Conservation (phyloP, 257 asterid genomes). For the Penstemon newberryi region DNA sequence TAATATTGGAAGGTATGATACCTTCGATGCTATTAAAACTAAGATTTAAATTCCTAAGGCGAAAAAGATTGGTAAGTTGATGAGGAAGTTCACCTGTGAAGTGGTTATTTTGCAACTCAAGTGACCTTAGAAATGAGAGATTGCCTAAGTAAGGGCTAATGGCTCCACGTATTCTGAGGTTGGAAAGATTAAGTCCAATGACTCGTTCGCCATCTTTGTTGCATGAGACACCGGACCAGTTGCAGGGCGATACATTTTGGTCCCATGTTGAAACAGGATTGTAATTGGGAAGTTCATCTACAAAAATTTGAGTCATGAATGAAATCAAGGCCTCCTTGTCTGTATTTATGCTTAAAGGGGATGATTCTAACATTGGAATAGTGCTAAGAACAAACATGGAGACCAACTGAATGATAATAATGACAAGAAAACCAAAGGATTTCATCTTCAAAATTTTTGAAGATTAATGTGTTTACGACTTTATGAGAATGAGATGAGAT, state of each 20-base stretch:
- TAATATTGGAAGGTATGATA: slow-evolving; percentile 14
- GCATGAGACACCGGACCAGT: slow-evolving; percentile 66
- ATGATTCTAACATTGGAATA: slow-evolving; percentile 6
- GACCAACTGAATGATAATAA: not conserved
- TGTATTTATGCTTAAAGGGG: slow-evolving; percentile 33
- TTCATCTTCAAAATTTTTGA: slow-evolving; percentile 12
- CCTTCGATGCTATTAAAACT: slow-evolving; percentile 31
- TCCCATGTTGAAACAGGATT: slow-evolving; percentile 40
- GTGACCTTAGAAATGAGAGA: slow-evolving; percentile 51
- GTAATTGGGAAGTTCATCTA: slow-evolving; percentile 21
- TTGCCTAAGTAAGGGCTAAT: slow-evolving; percentile 54
- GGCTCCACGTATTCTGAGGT: slow-evolving; percentile 42
- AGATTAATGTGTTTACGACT: not conserved
- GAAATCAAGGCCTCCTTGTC: slow-evolving; percentile 56
- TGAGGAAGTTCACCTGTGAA: slow-evolving; percentile 39
- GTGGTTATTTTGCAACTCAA: slow-evolving; percentile 38
- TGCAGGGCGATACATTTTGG: slow-evolving; percentile 48
- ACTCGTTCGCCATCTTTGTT: slow-evolving; percentile 33
- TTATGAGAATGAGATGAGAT: not conserved
- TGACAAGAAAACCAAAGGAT: not conserved
- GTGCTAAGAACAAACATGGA: slow-evolving; percentile 15
- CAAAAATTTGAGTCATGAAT: slow-evolving; percentile 42
- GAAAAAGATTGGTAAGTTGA: slow-evolving; percentile 30
- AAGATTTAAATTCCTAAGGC: slow-evolving; percentile 24
- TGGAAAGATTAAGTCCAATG: slow-evolving; percentile 41